Percentiles rank a stretch among this genome's conserved stretches.
Evolutionary conservation across 441 rosid species (phyloP).

Genomic region (Pelargonium cotyledonis): DNA sequence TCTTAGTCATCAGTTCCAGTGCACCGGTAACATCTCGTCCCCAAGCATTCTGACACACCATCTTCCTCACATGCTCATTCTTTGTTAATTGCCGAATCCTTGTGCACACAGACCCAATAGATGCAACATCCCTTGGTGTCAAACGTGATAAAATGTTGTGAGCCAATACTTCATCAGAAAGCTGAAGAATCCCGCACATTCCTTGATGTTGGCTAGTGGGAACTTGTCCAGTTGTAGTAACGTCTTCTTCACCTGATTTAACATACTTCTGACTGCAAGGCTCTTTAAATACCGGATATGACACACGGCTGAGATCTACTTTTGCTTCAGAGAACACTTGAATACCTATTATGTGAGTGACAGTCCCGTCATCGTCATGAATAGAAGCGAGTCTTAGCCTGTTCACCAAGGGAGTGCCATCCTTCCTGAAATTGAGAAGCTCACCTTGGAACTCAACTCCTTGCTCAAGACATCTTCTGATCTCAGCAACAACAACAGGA

Average conservation of each 20-base stretch:
- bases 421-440: constrained; percentile 79
- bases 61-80: constrained; percentile 88
- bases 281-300: constrained; percentile 54
- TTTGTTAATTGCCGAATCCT: constrained; percentile 60
- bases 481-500: constrained; percentile 68
- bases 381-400: constrained; percentile 74
- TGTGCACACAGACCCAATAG: constrained; percentile 67
- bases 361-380: constrained; percentile 71
- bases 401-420: constrained; percentile 84
- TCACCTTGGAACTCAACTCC: constrained; percentile 91
- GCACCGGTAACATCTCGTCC: constrained; percentile 83
- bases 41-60: constrained; percentile 97
- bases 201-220: constrained; percentile 32
- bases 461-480: constrained; percentile 72
- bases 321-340: constrained; percentile 79
- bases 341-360: constrained; percentile 82
- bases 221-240: constrained; percentile 26
- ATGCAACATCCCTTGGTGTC: constrained; percentile 87
- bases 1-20: constrained; percentile 75
- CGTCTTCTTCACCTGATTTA: constrained; percentile 43
- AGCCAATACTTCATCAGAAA: constrained; percentile 83
- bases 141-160: constrained; percentile 66
- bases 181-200: constrained; percentile 58
- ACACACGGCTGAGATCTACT: constrained; percentile 58
- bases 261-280: constrained; percentile 34